Conservation (phyloP, 2,329 filamentous ascomycete genomes). For the Botrytis hyacinthi region DNA sequence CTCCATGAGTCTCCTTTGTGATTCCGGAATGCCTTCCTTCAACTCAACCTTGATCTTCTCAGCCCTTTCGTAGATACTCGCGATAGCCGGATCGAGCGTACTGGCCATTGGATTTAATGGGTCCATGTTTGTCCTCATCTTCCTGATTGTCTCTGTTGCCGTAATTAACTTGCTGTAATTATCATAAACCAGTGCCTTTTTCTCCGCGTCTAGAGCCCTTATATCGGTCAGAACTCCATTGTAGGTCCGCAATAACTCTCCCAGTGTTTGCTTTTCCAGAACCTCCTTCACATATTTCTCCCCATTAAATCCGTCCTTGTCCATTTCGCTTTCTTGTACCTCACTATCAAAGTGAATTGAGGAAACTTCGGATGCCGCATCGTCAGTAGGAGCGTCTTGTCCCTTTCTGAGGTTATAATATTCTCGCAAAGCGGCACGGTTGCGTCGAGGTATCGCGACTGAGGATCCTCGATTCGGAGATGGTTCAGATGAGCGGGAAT, state of each 20-base stretch:
- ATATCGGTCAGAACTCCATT: conserved; percentile 76
- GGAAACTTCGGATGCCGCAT: conserved; percentile 37
- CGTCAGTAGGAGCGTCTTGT: conserved; percentile 27
- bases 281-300: conserved; percentile 64
- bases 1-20: conserved; percentile 59
- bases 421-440: conserved; percentile 84
- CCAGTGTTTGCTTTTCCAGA: conserved; percentile 61
- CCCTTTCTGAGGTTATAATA: conserved; percentile 80
- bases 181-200: conserved; percentile 96
- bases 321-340: conserved; percentile 68
- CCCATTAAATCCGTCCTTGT: conserved; percentile 69
- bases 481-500: conserved; percentile 56
- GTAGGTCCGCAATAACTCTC: conserved; percentile 68
- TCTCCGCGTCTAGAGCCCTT: conserved; percentile 85
- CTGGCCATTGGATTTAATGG: conserved; percentile 69
- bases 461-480: conserved; percentile 50
- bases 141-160: conserved; percentile 93
- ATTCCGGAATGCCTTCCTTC: conserved; percentile 31
- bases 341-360: conserved; percentile 47
- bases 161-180: conserved; percentile 96
- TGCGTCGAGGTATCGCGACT: conserved; percentile 43
- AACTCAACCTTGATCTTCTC: conserved; percentile 34
- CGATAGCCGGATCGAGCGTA: conserved; percentile 70
- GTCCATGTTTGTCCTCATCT: conserved; percentile 82
- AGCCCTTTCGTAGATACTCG: conserved; percentile 61